phyloP scores from a whole-genome alignment of 495 filamentous ascomycete genomes.

The Barbatosphaeria neglecta region DNA sequence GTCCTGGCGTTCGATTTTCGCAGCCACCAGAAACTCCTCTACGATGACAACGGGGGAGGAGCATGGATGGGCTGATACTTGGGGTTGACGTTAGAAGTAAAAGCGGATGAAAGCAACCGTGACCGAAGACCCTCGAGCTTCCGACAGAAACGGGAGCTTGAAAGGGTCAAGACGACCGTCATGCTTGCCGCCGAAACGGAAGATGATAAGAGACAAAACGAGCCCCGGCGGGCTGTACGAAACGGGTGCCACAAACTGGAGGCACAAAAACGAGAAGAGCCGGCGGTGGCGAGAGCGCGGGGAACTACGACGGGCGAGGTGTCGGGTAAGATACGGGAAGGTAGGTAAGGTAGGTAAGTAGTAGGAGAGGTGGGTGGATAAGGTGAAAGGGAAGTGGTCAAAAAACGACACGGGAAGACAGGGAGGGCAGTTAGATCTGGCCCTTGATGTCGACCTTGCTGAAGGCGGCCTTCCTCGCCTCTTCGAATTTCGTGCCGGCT shows the following conservation, averaged over 20 bases:
- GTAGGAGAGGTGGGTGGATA: conserved; percentile 1
- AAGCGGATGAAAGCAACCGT: background rate
- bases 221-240: background rate
- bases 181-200: background rate
- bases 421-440: conserved; percentile 55
- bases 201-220: background rate
- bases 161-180: background rate
- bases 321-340: background rate
- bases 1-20: too few relatives aligned
- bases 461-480: conserved; percentile 58
- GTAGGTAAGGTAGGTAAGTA: background rate
- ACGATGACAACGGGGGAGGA: background rate
- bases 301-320: background rate
- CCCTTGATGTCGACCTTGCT: conserved; percentile 90
- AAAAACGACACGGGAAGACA: background rate
- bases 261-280: background rate
- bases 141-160: background rate
- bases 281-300: background rate
- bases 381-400: conserved; percentile 7
- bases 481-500: conserved; percentile 61
- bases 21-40: background rate
- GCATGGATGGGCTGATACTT: background rate
- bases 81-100: background rate
- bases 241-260: background rate
- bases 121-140: background rate